phyloP scores from a whole-genome alignment of 352 stramenopile genomes.

The Globisporangium heterothallicum region DNA sequence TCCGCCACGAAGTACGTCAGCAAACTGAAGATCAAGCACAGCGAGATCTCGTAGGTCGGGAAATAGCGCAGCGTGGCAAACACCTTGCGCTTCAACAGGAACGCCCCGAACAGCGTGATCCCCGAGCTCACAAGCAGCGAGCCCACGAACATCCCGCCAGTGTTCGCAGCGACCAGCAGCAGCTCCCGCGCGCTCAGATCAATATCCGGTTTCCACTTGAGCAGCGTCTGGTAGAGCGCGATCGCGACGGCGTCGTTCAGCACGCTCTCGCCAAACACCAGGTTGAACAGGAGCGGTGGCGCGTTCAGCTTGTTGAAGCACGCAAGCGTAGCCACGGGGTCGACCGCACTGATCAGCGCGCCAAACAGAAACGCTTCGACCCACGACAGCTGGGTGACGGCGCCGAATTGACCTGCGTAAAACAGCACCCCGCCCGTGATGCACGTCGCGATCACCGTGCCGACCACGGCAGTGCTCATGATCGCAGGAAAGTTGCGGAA shows the following conservation, averaged over 20 bases:
- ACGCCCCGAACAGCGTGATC: conserved; percentile 73
- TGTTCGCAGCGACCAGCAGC: conserved; percentile 58
- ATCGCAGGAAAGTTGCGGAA: conserved; percentile 85
- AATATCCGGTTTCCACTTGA: conserved; percentile 81
- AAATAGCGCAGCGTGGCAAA: conserved; percentile 74
- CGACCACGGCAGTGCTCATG: conserved; percentile 77
- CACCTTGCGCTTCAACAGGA: conserved; percentile 68
- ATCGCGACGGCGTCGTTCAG: conserved; percentile 94
- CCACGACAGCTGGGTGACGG: conserved; percentile 79
- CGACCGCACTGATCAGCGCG: conserved; percentile 90
- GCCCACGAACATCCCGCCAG: conserved; percentile 71
- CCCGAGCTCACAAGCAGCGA: conserved; percentile 60
- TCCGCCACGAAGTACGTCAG: conserved; percentile 83
- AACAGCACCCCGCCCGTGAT: conserved; percentile 74
- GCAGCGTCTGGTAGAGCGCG: conserved; percentile 90
- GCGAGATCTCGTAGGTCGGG: conserved; percentile 82
- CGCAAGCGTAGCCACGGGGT: conserved; percentile 90
- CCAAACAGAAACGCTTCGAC: conserved; percentile 91
- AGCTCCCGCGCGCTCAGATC: conserved; percentile 61
- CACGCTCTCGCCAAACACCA: conserved; percentile 94
- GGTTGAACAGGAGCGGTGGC: conserved; percentile 89
- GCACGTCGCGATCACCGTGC: conserved; percentile 72
- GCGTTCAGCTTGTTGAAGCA: conserved; percentile 90
- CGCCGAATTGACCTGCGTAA: conserved; percentile 43
- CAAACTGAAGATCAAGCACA: conserved; percentile 83